phyloP scores from a whole-genome alignment of 441 rosid species.

The Brassica hybrid region DNA sequence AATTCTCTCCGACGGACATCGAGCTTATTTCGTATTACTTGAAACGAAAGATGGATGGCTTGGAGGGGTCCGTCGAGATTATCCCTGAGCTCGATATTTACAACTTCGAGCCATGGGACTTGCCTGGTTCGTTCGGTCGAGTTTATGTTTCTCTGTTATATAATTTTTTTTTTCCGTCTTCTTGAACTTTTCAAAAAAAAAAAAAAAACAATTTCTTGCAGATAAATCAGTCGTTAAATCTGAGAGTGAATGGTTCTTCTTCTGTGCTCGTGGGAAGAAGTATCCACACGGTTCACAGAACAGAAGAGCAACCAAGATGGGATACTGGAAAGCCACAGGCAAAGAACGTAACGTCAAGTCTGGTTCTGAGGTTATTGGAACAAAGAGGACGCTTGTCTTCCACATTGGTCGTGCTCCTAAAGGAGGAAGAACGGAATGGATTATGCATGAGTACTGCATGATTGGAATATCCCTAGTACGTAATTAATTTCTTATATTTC shows the following conservation, averaged over 20 bases:
- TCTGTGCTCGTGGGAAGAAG: conserved; percentile 66
- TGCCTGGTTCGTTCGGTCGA: conserved; percentile 56
- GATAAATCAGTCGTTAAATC: conserved; percentile 44
- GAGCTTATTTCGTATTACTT: conserved; percentile 82
- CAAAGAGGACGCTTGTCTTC: conserved; percentile 65
- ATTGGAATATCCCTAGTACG: conserved; percentile 62
- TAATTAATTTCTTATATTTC: no score
- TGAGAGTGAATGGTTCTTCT: conserved; percentile 76
- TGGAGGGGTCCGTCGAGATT: conserved; percentile 64
- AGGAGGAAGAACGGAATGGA: conserved; percentile 70
- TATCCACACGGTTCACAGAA: conserved; percentile 53
- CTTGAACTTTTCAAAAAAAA: no score
- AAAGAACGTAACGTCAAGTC: conserved; percentile 56
- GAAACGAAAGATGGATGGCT: conserved; percentile 68
- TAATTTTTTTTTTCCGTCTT: no score
- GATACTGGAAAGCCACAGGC: conserved; percentile 84
- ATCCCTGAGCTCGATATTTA: conserved; percentile 76
- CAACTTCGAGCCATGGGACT: conserved; percentile 93
- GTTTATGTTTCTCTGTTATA: neutral
- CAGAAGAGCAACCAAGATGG: conserved; percentile 59
- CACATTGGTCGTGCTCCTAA: conserved; percentile 58
- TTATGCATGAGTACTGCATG: conserved; percentile 82
- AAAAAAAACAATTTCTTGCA: conserved; percentile 11
- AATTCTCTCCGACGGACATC: conserved; percentile 90
- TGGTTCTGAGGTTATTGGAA: conserved; percentile 55